A percentile compares a stretch with the other conserved stretches of the same genome.
phyloP scores from a whole-genome alignment of 2,329 filamentous ascomycete genomes.

The Fusarium neocosmosporiellum region DNA sequence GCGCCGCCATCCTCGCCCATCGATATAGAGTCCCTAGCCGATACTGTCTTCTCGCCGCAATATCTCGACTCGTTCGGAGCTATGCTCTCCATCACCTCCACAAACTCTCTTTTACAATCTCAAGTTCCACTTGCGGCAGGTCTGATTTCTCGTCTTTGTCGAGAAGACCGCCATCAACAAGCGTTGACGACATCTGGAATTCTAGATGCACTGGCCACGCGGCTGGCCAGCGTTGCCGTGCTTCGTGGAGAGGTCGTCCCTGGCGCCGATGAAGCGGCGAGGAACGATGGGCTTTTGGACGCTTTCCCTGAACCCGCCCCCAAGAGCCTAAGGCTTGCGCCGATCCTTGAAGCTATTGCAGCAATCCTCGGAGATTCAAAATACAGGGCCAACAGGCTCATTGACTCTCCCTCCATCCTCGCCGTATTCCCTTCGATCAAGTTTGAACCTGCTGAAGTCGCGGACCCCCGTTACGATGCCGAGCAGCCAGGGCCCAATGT shows the following conservation, averaged over 20 bases:
- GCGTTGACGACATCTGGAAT: slow-evolving; percentile 78
- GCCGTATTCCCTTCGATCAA: slow-evolving; percentile 74
- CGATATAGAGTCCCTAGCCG: slow-evolving; percentile 65
- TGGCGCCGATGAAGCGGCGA: slow-evolving; percentile 66
- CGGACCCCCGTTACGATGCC: slow-evolving; percentile 63
- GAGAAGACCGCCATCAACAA: slow-evolving; percentile 75
- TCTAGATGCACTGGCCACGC: slow-evolving; percentile 80
- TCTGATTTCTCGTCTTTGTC: slow-evolving; percentile 70
- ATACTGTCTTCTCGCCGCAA: slow-evolving; percentile 71
- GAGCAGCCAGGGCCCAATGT: slow-evolving; percentile 64
- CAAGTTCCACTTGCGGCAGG: slow-evolving; percentile 71
- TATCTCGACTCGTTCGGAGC: slow-evolving; percentile 71
- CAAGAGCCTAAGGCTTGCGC: slow-evolving; percentile 68
- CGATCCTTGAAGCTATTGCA: slow-evolving; percentile 80
- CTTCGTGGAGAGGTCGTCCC: slow-evolving; percentile 76
- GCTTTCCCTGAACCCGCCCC: slow-evolving; percentile 72
- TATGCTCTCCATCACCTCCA: slow-evolving; percentile 71
- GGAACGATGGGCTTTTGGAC: slow-evolving; percentile 65
- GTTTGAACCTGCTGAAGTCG: slow-evolving; percentile 60
- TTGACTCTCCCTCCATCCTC: slow-evolving; percentile 75
- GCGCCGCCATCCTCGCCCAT: slow-evolving; percentile 62
- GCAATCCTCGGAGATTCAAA: slow-evolving; percentile 83
- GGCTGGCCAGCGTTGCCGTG: slow-evolving; percentile 77
- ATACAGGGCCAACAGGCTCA: slow-evolving; percentile 77
- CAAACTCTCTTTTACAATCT: slow-evolving; percentile 64